These are phyloP conservation scores for Venturiaceae sp. DNA, from an alignment of 2,329 filamentous ascomycete genomes.

Conservation along the genomic window DNA sequence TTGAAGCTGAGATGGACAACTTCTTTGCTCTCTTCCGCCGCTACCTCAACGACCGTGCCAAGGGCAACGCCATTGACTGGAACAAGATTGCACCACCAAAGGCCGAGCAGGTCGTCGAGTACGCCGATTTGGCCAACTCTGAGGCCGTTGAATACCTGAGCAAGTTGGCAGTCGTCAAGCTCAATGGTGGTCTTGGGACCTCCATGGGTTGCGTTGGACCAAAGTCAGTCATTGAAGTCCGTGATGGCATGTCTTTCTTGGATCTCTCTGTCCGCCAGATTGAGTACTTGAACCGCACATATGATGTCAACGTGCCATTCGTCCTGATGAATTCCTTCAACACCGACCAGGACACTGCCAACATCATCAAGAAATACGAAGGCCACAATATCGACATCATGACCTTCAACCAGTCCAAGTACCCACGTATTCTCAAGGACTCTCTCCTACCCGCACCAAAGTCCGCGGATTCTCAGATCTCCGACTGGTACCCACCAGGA, in stretches of 20 bases:
- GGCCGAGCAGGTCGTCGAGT: slow-evolving; percentile 88
- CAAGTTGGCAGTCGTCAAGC: slow-evolving; percentile 97
- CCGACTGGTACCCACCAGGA: slow-evolving; percentile 97
- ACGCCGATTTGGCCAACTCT: slow-evolving; percentile 78
- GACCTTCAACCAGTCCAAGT: slow-evolving; percentile 99
- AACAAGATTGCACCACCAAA: slow-evolving; percentile 92
- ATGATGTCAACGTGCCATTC: slow-evolving; percentile 94
- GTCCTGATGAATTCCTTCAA: slow-evolving; percentile 99
- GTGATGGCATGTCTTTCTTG: slow-evolving; percentile 99
- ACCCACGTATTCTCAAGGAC: slow-evolving; percentile 97
- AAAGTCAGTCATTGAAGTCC: slow-evolving; percentile 99
- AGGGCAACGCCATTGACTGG: slow-evolving; percentile 94
- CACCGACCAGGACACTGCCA: slow-evolving; percentile 94
- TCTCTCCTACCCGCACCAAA: slow-evolving; percentile 94
- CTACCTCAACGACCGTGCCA: slow-evolving; percentile 98
- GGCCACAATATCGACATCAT: slow-evolving; percentile 99
- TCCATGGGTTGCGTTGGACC: slow-evolving; percentile 99
- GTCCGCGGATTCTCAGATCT: slow-evolving; percentile 73
- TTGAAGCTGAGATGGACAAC: slow-evolving; percentile 99
- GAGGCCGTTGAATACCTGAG: slow-evolving; percentile 90
- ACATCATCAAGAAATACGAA: slow-evolving; percentile 99
- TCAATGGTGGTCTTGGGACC: slow-evolving; percentile 97
- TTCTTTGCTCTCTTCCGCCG: slow-evolving; percentile 98
- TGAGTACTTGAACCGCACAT: slow-evolving; percentile 97
- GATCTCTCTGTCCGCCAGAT: slow-evolving; percentile 98